phyloP scores from a whole-genome alignment of 73 alveolate genomes.

The Uronychia setigera region DNA sequence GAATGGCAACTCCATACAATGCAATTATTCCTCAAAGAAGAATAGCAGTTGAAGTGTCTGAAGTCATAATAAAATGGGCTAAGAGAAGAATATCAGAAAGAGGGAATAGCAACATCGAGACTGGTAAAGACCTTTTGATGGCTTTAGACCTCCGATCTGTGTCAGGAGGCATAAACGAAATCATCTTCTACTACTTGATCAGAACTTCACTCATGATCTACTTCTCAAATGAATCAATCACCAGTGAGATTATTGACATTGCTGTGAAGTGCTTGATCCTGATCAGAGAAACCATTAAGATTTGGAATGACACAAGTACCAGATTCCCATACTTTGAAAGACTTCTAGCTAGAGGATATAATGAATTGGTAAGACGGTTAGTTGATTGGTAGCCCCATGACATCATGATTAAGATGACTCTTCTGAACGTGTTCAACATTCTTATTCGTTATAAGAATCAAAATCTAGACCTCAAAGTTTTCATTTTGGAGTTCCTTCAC shows the following conservation, averaged over 20 bases:
- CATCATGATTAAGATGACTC: slow-evolving; percentile 25
- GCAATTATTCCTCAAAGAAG: slow-evolving; percentile 15
- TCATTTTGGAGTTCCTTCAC: slow-evolving; percentile 27
- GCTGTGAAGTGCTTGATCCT: slow-evolving; percentile 20
- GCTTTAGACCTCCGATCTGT: not conserved
- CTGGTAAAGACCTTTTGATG: not conserved
- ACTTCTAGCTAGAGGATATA: slow-evolving; percentile 26
- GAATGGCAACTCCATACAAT: slow-evolving; percentile 30
- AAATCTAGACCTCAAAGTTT: slow-evolving; percentile 26
- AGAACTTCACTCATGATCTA: slow-evolving; percentile 49
- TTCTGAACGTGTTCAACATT: slow-evolving; percentile 46
- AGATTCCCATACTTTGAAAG: slow-evolving; percentile 55
- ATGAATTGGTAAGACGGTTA: slow-evolving; percentile 1
- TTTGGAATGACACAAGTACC: slow-evolving; percentile 16
- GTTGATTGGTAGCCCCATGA: slow-evolving; percentile 1
- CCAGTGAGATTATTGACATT: slow-evolving; percentile 27
- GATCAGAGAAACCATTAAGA: slow-evolving; percentile 30
- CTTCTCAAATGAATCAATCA: slow-evolving; percentile 13
- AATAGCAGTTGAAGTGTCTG: slow-evolving; percentile 44
- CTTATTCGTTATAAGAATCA: slow-evolving; percentile 20
- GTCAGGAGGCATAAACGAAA: slow-evolving; percentile 5
- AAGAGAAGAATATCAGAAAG: not conserved
- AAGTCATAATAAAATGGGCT: slow-evolving; percentile 43
- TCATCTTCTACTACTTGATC: slow-evolving; percentile 37
- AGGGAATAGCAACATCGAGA: not conserved